Percentiles rank a stretch among this genome's conserved stretches.
Conservation (phyloP, 768 basidiomycete genomes). For the Boletellus ananiceps region DNA sequence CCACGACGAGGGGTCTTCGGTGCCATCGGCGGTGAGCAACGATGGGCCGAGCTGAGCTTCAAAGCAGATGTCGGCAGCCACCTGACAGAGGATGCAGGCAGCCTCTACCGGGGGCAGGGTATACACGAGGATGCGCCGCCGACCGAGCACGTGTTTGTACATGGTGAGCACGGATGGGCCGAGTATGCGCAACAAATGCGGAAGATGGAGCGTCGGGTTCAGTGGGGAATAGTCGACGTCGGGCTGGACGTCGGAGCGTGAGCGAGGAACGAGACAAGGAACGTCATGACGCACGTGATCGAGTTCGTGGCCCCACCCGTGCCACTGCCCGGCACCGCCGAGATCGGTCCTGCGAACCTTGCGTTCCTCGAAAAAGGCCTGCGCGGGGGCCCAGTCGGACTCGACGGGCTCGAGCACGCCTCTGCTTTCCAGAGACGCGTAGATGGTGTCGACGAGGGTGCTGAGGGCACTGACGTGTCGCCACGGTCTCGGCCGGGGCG, state of each 20-base stretch:
- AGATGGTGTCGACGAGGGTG: conserved; percentile 50
- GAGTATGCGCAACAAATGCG: conserved; percentile 70
- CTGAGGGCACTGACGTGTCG: conserved; percentile 62
- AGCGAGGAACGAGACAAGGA: not conserved
- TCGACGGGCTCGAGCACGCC: conserved; percentile 48
- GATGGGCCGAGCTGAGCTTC: conserved; percentile 37
- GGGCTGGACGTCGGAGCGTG: conserved; percentile 21
- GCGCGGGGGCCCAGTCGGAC: conserved; percentile 59
- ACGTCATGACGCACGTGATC: conserved; percentile 41
- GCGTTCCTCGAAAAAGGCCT: conserved; percentile 61
- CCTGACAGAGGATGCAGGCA: conserved; percentile 64
- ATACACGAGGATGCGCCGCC: conserved; percentile 74
- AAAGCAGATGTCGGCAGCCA: conserved; percentile 61
- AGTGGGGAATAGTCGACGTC: conserved; percentile 21
- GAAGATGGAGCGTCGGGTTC: conserved; percentile 65
- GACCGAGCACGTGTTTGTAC: conserved; percentile 73
- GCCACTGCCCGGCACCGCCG: conserved; percentile 57
- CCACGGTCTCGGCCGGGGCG: conserved; percentile 70
- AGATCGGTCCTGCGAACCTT: conserved; percentile 47
- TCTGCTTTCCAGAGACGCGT: conserved; percentile 45
- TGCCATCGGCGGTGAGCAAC: conserved; percentile 18
- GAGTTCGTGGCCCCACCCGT: conserved; percentile 65
- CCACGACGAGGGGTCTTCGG: conserved; percentile 29
- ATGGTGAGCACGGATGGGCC: conserved; percentile 76
- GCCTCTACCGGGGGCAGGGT: conserved; percentile 76